Base-by-base conservation (phyloP, 2,329 filamentous ascomycete genomes). In the Lasiodiplodia sp. region DNA sequence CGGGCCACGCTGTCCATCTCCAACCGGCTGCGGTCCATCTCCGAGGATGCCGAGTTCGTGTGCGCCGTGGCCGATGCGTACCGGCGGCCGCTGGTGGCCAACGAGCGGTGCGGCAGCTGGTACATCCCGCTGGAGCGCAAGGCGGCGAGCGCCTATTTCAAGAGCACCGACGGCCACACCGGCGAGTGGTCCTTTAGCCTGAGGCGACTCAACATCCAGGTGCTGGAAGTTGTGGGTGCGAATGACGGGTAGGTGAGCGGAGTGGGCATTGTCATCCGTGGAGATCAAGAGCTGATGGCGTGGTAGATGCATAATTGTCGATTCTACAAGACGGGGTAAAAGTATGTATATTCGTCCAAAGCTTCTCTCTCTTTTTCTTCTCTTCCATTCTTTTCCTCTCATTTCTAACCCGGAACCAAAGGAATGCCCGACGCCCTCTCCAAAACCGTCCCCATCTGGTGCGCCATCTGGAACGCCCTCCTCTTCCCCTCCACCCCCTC, bases 61-160 rank as follows among this genome's bases (percentile, higher is more conserved):
- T 79, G 82, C 28, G 77, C 83, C 8, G 90, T 93, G 0, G 86
- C 87, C 1, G 77, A 79, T 1, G 83, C 85, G 0, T 88, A 85
- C 72, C 72, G 75, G 3, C 83, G 95, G 1, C 93, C 94, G 0
- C 83, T 98, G 1, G 84, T 98, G 16, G 94, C 95, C 37, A 99
- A 99, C 77, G 94, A 98, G 83, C 88, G 96, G 69, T 98, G 96
- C 78, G 96, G 96, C 0, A 95, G 92, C 80, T 99, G 96, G 96
- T 98, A 98, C 78, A 91, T 98, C 31, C 80, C 82, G 2, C 90
- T 90, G 0, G 79, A 79, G 8, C 75, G 75, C 31, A 96, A 95
- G 79, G 81, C 77, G 1, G 92, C 88, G 38, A 94, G 92, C 72
- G 92, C 91, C 38, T 99, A 98, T 81, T 99, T 98, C 82, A 99